Evolutionary conservation across 1,284 basidiomycete genomes (phyloP).

Genomic region (Trichosporon faecale): DNA sequence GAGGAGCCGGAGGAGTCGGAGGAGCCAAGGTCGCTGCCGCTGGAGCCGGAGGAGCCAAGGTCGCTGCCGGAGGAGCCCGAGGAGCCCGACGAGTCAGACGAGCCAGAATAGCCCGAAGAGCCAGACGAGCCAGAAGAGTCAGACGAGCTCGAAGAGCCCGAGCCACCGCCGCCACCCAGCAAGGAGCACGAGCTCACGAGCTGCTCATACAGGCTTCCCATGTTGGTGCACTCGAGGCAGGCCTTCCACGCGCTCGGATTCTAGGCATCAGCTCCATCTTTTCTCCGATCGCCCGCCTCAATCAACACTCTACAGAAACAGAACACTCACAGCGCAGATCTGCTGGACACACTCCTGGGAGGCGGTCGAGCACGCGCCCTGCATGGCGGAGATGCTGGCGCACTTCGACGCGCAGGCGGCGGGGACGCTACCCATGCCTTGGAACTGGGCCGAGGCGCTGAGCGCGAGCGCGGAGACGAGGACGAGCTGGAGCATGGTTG

Average conservation of each 20-base stretch:
- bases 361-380: too few species aligned
- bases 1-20: too few species aligned
- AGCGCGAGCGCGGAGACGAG: background rate
- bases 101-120: too few species aligned
- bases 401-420: background rate
- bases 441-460: conserved; percentile 1
- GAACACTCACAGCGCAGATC: background rate
- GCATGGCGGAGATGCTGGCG: background rate
- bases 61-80: background rate
- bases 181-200: background rate
- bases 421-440: background rate
- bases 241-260: background rate
- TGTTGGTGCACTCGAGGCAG: conserved; percentile 5
- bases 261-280: too few species aligned
- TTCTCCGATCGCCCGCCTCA: too few species aligned
- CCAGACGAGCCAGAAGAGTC: too few species aligned
- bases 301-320: too few species aligned
- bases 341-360: background rate
- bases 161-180: background rate
- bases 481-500: background rate
- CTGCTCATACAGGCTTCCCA: background rate
- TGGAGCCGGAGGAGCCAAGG: too few species aligned
- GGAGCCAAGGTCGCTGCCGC: too few species aligned
- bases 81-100: background rate
- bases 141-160: background rate